Base-by-base conservation (phyloP, 345 rosid genomes). In the Salix purpurea region DNA sequence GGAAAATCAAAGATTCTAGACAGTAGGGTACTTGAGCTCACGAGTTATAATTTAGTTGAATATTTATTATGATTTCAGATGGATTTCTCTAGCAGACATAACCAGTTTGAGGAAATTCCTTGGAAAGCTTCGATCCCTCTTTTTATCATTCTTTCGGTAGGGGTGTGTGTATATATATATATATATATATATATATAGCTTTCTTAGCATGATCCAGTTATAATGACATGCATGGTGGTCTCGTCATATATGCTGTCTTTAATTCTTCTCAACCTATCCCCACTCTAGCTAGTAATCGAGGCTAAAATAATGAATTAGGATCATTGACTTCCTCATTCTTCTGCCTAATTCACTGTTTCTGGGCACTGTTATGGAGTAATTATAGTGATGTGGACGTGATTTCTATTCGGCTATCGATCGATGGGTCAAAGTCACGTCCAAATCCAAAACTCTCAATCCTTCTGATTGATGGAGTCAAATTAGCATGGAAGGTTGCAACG, bases 321-420 rank as follows among this genome's bases (percentile, higher is more conserved):
- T 65, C 80, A 74, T 73, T 80, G 79, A 85, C 83, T 85, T 80
- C 40, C 40, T 61, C 56, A 30, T 54, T 34, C 64, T 32, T 19
- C 26, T 69, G 83, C 86, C 83, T 74, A 85, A 76, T 68, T 75
- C 72, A 67, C 66, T 82, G 77, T 40, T 65, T 42, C 12, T 58
- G 30, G 30, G 44, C 46, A 67, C 65, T 42, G 62, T 60, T 34
- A 78, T 83, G 73, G 34, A n/a, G 74, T 75, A 73, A 73, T 85
- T 72, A 80, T 75, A 37, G 73, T 65, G 82, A 77, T 72, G 69
- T 48, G 44, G 78, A 82, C 77, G 67, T 26, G 76, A 2, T 71
- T 54, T 54, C 7, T 32, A 11, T 70, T 40, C 56, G 56, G 26
- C 72, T 44, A 69, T 40, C 24, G 56, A 14, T 36, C 16, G n/a